These are phyloP conservation scores for Trametes punicea DNA, from an alignment of 768 basidiomycete genomes.

Conservation along the genomic window DNA sequence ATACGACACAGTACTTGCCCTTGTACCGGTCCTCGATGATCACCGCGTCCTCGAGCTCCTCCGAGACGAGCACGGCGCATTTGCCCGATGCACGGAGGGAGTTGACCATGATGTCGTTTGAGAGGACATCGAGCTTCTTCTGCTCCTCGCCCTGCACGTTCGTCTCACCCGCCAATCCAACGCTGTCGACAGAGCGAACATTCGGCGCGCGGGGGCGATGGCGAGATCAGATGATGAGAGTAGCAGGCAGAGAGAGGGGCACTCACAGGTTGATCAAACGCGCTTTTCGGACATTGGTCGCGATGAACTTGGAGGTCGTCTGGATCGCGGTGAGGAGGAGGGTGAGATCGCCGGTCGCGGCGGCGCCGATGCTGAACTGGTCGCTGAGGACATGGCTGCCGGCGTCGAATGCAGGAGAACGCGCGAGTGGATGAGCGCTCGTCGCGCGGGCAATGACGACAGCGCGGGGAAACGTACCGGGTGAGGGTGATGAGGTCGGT, in stretches of 20 bases:
- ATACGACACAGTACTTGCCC: conserved; percentile 96
- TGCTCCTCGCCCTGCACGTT: conserved; percentile 99
- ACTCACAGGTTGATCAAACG: conserved; percentile 94
- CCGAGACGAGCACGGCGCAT: conserved; percentile 94
- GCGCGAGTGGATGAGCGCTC: conserved; percentile 9
- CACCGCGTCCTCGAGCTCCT: conserved; percentile 91
- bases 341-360: conserved; percentile 92
- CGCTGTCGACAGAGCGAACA: conserved; percentile 42
- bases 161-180: conserved; percentile 93
- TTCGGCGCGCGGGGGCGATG: neutral
- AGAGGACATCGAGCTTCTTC: conserved; percentile 97
- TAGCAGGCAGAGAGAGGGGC: neutral
- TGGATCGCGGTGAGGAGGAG: conserved; percentile 94
- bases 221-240: neutral
- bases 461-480: conserved; percentile 47
- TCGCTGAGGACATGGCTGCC: conserved; percentile 82
- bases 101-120: conserved; percentile 99
- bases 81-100: conserved; percentile 95
- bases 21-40: conserved; percentile 77
- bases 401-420: conserved; percentile 8
- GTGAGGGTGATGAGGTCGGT: conserved; percentile 93
- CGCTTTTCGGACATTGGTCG: conserved; percentile 95
- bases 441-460: neutral
- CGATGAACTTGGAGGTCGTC: conserved; percentile 95
- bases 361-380: conserved; percentile 75